Percentiles rank a stretch among this genome's conserved stretches.
These are phyloP conservation scores for Cladosporium sp. DNA, from an alignment of 2,329 filamentous ascomycete genomes.

Conservation along the genomic window DNA sequence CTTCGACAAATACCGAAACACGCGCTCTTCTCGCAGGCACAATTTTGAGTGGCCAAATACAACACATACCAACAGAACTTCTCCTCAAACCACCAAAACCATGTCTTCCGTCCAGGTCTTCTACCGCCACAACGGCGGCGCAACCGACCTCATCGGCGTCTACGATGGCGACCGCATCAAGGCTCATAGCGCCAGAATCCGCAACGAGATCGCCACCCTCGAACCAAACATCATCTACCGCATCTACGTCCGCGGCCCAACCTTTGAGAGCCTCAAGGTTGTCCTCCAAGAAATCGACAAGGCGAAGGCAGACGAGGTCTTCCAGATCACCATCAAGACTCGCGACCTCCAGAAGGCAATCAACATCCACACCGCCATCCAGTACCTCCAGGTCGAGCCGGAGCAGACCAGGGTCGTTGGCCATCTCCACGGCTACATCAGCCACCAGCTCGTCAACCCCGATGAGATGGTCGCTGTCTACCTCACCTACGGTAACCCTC, in stretches of 20 bases:
- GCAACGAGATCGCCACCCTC: background rate
- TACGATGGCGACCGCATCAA: slow-evolving; percentile 21
- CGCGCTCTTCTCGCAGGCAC: background rate
- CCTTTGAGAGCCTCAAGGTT: slow-evolving; percentile 18
- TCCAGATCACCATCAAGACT: slow-evolving; percentile 23
- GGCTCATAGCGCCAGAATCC: slow-evolving; percentile 19
- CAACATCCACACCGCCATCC: slow-evolving; percentile 21
- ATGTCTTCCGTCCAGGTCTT: slow-evolving; percentile 23
- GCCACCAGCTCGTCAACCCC: slow-evolving; percentile 19
- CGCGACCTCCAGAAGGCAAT: slow-evolving; percentile 14
- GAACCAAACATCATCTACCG: background rate
- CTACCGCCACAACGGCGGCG: background rate
- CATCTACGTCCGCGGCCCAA: slow-evolving; percentile 17
- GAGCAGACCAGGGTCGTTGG: slow-evolving; percentile 23
- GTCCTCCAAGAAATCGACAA: slow-evolving; percentile 22
- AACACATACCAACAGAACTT: background rate
- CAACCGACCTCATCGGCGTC: background rate
- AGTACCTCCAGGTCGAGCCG: slow-evolving; percentile 22
- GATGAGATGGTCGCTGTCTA: slow-evolving; percentile 20
- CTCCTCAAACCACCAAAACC: background rate
- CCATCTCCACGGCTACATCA: slow-evolving; percentile 23
- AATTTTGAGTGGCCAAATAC: background rate
- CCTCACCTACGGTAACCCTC: background rate
- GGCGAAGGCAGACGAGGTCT: background rate
- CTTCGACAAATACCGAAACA: background rate